Evolutionary conservation across 148 eudicot genomes (phyloP).

Genomic region (Camellia lanceoleosa): DNA sequence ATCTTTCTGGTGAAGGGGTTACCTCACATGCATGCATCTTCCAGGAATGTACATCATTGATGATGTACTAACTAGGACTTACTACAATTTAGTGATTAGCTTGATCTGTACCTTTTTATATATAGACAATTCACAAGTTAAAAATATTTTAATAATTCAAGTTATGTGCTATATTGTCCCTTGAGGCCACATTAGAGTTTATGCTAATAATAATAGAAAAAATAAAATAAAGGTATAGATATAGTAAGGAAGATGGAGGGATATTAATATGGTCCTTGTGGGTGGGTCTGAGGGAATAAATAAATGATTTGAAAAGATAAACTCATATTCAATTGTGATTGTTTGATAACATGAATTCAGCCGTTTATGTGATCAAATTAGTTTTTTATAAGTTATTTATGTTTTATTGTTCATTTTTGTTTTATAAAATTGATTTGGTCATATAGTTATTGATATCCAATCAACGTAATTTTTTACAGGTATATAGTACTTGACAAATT

Average conservation of each 20-base stretch:
- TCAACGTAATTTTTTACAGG: too few species aligned
- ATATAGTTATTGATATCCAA: too few species aligned
- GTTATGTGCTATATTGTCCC: too few species aligned
- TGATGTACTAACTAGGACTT: neutral
- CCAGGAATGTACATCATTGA: too few species aligned
- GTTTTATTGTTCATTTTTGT: too few species aligned
- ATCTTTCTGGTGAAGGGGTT: neutral
- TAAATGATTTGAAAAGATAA: neutral
- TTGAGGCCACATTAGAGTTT: too few species aligned
- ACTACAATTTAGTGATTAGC: neutral
- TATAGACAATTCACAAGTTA: too few species aligned
- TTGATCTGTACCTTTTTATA: too few species aligned
- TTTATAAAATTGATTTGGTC: too few species aligned
- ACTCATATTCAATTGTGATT: neutral
- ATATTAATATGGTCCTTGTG: neutral
- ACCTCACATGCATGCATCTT: neutral
- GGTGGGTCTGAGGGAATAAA: neutral
- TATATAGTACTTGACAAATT: too few species aligned
- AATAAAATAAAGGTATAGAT: neutral
- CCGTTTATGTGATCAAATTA: neutral
- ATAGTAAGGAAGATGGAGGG: neutral
- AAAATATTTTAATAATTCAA: too few species aligned
- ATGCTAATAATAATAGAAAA: neutral
- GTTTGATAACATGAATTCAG: neutral
- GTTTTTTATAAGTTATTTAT: too few species aligned